These are phyloP conservation scores for Aleurites moluccanus DNA, from an alignment of 441 rosid species.

Conservation along the genomic window DNA sequence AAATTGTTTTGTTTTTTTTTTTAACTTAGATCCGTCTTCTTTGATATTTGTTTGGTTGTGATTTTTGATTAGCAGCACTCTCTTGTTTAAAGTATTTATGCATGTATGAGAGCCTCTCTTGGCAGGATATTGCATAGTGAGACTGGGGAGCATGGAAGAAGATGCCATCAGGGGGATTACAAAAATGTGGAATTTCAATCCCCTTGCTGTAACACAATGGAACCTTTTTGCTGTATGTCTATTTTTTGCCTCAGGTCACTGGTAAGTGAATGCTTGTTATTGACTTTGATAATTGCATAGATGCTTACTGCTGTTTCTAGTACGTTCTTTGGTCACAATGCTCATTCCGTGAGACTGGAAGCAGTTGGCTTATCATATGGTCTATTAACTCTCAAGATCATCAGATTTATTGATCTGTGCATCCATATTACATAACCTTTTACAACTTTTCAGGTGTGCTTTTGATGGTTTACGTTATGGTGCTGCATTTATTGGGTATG, in stretches of 20 bases:
- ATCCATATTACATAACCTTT: background rate
- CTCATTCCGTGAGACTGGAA: background rate
- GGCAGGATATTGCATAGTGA: conserved; percentile 81
- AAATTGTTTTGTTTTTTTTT: background rate
- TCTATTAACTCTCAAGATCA: background rate
- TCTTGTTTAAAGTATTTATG: conserved; percentile 4
- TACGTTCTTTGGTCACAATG: background rate
- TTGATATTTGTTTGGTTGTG: background rate
- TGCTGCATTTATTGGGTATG: conserved; percentile 95
- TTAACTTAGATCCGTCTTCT: conserved; percentile 1
- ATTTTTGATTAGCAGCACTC: conserved; percentile 6
- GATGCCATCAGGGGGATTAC: conserved; percentile 23
- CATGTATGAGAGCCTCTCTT: conserved; percentile 19
- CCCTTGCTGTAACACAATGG: conserved; percentile 79
- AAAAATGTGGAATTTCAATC: conserved; percentile 40
- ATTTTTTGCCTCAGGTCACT: conserved; percentile 90
- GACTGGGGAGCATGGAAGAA: conserved; percentile 54
- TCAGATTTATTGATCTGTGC: conserved; percentile 5
- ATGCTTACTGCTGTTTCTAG: background rate
- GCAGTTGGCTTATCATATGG: background rate
- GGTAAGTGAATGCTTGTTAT: conserved; percentile 46
- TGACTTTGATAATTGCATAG: background rate
- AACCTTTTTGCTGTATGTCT: conserved; percentile 75
- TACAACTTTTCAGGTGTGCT: conserved; percentile 66
- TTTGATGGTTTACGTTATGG: conserved; percentile 98